Conservation (phyloP, 257 asterid species). For the Prunella vulgaris region DNA sequence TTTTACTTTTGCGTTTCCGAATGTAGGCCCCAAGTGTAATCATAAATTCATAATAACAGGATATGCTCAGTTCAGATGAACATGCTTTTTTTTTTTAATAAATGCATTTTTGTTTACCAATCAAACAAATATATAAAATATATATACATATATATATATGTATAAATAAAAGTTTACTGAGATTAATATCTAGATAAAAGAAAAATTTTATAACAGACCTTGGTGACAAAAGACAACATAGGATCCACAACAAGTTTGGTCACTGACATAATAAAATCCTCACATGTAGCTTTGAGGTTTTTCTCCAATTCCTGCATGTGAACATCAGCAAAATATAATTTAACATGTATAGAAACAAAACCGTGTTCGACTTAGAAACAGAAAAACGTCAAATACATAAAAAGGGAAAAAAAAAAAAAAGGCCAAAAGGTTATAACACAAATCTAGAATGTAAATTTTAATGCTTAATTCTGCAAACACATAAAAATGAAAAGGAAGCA, state of each 20-base stretch:
- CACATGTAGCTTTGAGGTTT: conserved; percentile 91
- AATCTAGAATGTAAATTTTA: background rate
- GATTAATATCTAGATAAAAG: background rate
- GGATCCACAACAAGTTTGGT: conserved; percentile 98
- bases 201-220: conserved; percentile 44
- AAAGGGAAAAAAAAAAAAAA: conserved; percentile 3
- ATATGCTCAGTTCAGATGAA: background rate
- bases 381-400: background rate
- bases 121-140: background rate
- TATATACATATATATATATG: no score
- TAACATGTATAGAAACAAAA: background rate
- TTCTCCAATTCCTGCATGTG: conserved; percentile 88
- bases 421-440: background rate
- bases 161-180: background rate
- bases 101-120: background rate
- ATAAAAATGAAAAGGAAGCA: background rate
- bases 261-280: conserved; percentile 95
- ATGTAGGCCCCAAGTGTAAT: background rate
- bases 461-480: background rate
- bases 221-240: conserved; percentile 87
- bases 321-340: background rate
- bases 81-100: background rate
- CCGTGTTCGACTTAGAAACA: conserved; percentile 11
- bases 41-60: background rate
- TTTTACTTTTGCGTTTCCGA: background rate